Percentiles rank a stretch among this genome's conserved stretches.
These are phyloP conservation scores for Metschnikowia cubensis DNA, from an alignment of 805 yeast species.

Conservation along the genomic window DNA sequence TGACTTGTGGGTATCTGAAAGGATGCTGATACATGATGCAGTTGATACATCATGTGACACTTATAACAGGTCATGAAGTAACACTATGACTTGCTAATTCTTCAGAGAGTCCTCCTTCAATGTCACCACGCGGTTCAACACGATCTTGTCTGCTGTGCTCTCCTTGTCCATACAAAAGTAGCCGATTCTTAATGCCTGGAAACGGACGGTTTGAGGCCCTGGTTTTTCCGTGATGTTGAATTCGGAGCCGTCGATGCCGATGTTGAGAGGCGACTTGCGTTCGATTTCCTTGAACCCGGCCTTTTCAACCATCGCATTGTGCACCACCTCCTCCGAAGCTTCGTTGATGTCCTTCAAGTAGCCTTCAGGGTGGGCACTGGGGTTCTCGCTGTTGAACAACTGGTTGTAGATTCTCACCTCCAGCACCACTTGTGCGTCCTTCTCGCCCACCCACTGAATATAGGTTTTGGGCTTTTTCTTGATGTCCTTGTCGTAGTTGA, in stretches of 20 bases:
- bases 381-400: slow-evolving; percentile 87
- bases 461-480: slow-evolving; percentile 87
- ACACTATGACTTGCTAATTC: slow-evolving; percentile 14
- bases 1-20: too few species aligned
- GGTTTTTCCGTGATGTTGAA: slow-evolving; percentile 63
- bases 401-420: slow-evolving; percentile 88
- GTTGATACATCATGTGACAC: too few species aligned
- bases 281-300: slow-evolving; percentile 65
- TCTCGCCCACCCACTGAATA: slow-evolving; percentile 93
- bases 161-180: slow-evolving; percentile 91
- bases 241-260: slow-evolving; percentile 53
- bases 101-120: slow-evolving; percentile 76
- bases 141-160: slow-evolving; percentile 48
- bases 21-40: too few species aligned
- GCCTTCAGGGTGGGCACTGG: slow-evolving; percentile 83
- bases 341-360: slow-evolving; percentile 79
- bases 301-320: slow-evolving; percentile 68
- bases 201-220: slow-evolving; percentile 52
- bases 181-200: slow-evolving; percentile 97
- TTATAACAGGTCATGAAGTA: too few species aligned
- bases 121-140: slow-evolving; percentile 88
- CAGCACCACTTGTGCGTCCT: slow-evolving; percentile 50
- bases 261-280: slow-evolving; percentile 70
- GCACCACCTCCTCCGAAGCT: slow-evolving; percentile 65
- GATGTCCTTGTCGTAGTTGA: slow-evolving; percentile 62